Conservation (phyloP, 345 rosid genomes). For the Salix arbutifolia region DNA sequence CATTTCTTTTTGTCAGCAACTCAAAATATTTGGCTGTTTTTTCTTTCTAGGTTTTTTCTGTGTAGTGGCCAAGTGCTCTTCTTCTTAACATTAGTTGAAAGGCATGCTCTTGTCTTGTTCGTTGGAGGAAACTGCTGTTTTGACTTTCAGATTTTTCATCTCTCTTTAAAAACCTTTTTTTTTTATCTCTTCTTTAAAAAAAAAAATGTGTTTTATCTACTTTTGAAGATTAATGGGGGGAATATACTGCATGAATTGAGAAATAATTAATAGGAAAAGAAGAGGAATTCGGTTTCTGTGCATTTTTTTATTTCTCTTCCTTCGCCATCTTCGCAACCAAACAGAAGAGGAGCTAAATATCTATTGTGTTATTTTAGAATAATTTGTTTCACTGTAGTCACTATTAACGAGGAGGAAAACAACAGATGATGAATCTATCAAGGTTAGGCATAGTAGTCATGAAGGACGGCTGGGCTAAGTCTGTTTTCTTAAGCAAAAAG, state of each 20-base stretch:
- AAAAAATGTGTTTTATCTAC: not conserved
- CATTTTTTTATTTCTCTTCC: not conserved
- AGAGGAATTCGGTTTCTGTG: not conserved
- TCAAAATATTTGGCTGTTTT: not conserved
- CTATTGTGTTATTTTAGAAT: too few relatives aligned
- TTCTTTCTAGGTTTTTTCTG: not conserved
- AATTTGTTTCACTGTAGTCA: not conserved
- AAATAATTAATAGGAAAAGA: not conserved
- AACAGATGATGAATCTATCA: not conserved
- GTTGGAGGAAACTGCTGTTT: not conserved
- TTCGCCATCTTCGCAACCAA: too few relatives aligned
- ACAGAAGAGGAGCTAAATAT: too few relatives aligned
- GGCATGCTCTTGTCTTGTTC: too few relatives aligned
- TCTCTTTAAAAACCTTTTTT: not conserved
- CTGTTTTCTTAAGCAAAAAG: too few relatives aligned
- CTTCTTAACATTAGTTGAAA: slow-evolving; percentile 4
- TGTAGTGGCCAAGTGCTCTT: not conserved
- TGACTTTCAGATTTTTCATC: not conserved
- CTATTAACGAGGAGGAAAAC: not conserved
- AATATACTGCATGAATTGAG: not conserved
- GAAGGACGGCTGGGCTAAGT: too few relatives aligned
- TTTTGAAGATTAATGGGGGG: not conserved
- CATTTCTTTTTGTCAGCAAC: not conserved
- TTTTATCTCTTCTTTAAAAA: not conserved
- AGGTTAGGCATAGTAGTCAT: not conserved